Evolutionary conservation across 345 rosid genomes (phyloP).

Genomic region (Hibiscus mutabilis): DNA sequence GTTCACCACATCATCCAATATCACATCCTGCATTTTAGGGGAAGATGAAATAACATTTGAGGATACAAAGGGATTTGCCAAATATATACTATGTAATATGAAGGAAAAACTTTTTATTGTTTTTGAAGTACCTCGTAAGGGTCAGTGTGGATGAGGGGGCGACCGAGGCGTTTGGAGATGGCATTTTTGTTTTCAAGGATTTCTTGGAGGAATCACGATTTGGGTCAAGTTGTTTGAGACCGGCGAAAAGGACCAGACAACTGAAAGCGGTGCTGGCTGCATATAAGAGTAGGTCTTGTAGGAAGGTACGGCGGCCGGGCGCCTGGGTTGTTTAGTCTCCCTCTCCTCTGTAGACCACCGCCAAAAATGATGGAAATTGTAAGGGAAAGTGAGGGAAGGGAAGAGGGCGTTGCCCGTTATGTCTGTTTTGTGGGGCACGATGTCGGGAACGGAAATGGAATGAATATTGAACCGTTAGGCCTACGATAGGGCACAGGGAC

Average conservation of each 20-base stretch:
- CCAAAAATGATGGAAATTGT: background rate
- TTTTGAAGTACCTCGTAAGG: slow-evolving; percentile 6
- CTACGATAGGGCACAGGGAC: background rate
- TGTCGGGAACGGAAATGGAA: too few relatives aligned
- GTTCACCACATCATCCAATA: slow-evolving; percentile 9
- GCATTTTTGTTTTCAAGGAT: slow-evolving; percentile 29
- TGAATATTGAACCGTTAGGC: background rate
- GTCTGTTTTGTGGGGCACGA: background rate
- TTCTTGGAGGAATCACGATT: slow-evolving; percentile 33
- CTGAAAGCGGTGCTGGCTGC: background rate
- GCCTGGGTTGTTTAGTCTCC: background rate
- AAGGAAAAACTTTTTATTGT: background rate
- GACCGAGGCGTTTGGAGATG: slow-evolving; percentile 34
- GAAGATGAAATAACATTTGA: background rate
- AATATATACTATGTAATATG: background rate
- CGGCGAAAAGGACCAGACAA: slow-evolving; percentile 27
- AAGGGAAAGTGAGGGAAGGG: background rate
- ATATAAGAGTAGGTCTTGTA: slow-evolving; percentile 2
- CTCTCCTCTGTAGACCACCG: background rate
- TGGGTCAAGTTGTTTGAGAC: slow-evolving; percentile 24
- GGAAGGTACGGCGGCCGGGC: background rate
- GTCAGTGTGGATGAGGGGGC: slow-evolving; percentile 17
- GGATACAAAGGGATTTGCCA: background rate
- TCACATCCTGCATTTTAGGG: slow-evolving; percentile 4
- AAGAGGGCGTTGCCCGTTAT: background rate